A percentile compares a stretch with the other conserved stretches of the same genome.
Conservation (phyloP, 2,329 filamentous ascomycete species). For the Xylariomycetidae sp. region DNA sequence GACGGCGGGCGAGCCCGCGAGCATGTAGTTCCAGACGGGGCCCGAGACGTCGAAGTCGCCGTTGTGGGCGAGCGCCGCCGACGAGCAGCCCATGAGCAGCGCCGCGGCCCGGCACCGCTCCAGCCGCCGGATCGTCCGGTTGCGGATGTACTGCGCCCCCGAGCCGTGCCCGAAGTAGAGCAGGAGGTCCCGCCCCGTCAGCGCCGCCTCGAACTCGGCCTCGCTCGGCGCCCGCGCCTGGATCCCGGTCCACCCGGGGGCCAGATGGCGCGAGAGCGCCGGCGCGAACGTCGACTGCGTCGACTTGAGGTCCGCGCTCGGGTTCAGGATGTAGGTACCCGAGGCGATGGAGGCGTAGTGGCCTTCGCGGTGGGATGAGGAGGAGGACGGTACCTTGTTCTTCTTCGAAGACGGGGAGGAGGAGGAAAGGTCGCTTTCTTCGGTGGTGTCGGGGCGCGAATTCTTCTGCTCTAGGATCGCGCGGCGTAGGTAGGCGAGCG, state of each 20-base stretch:
- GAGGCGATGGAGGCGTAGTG: slow-evolving; percentile 50
- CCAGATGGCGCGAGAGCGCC: slow-evolving; percentile 60
- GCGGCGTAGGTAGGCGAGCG: slow-evolving; percentile 74
- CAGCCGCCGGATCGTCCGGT: slow-evolving; percentile 74
- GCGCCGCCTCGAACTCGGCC: slow-evolving; percentile 65
- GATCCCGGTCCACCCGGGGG: slow-evolving; percentile 67
- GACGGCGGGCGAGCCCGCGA: slow-evolving; percentile 79
- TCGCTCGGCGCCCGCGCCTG: slow-evolving; percentile 68
- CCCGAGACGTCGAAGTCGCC: slow-evolving; percentile 91
- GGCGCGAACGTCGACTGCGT: slow-evolving; percentile 74
- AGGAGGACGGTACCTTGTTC: slow-evolving; percentile 3
- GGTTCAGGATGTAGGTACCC: slow-evolving; percentile 84
- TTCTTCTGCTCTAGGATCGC: slow-evolving; percentile 56
- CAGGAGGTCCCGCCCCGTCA: slow-evolving; percentile 66
- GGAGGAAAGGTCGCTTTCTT: slow-evolving; percentile 3
- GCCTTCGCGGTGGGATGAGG: slow-evolving; percentile 34
- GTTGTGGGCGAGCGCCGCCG: slow-evolving; percentile 71
- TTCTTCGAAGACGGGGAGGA: slow-evolving; percentile 8
- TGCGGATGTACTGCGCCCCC: slow-evolving; percentile 88
- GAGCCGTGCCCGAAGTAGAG: slow-evolving; percentile 97
- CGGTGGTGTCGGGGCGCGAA: slow-evolving; percentile 13
- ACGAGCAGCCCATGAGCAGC: slow-evolving; percentile 92
- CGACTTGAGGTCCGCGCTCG: slow-evolving; percentile 73
- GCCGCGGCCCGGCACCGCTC: slow-evolving; percentile 70
- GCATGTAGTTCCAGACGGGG: slow-evolving; percentile 86